phyloP scores from a whole-genome alignment of 352 stramenopile species.

The Phytophthora pini region DNA sequence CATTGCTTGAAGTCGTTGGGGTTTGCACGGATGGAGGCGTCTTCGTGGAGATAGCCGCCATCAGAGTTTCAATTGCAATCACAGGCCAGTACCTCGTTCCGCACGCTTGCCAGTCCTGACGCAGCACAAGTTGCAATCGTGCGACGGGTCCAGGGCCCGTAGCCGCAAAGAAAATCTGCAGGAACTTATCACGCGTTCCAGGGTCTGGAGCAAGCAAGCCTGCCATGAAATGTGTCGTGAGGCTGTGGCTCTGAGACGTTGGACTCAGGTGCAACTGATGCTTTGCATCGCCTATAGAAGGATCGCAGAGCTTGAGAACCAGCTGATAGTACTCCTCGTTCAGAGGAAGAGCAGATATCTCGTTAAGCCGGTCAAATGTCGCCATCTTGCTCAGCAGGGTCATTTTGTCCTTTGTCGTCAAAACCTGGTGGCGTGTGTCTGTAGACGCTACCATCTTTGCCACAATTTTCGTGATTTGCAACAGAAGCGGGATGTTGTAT shows the following conservation, averaged over 20 bases:
- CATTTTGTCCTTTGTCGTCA: constrained; percentile 90
- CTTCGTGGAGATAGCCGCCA: constrained; percentile 50
- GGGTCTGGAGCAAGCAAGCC: constrained; percentile 80
- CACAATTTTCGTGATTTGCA: constrained; percentile 87
- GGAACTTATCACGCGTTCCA: constrained; percentile 68
- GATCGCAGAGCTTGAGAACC: constrained; percentile 79
- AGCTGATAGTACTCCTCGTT: constrained; percentile 84
- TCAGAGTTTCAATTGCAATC: constrained; percentile 77
- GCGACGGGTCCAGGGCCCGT: constrained; percentile 49
- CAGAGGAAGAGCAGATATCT: constrained; percentile 84
- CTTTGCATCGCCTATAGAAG: constrained; percentile 57
- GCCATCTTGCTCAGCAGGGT: constrained; percentile 87
- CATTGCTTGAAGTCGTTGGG: not conserved
- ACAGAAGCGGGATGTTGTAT: constrained; percentile 80
- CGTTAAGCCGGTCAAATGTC: constrained; percentile 85
- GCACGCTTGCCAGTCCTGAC: constrained; percentile 89
- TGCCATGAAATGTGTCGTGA: constrained; percentile 82
- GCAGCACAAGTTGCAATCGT: constrained; percentile 72
- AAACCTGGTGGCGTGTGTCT: constrained; percentile 59
- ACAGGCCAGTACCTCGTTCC: constrained; percentile 86
- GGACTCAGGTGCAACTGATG: constrained; percentile 75
- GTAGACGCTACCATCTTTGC: constrained; percentile 64
- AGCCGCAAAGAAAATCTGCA: constrained; percentile 70
- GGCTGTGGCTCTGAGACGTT: constrained; percentile 62
- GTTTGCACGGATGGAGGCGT: constrained; percentile 13